Base-by-base conservation (phyloP, 2,329 filamentous ascomycete genomes). In the Tolypocladium pustulatum region DNA sequence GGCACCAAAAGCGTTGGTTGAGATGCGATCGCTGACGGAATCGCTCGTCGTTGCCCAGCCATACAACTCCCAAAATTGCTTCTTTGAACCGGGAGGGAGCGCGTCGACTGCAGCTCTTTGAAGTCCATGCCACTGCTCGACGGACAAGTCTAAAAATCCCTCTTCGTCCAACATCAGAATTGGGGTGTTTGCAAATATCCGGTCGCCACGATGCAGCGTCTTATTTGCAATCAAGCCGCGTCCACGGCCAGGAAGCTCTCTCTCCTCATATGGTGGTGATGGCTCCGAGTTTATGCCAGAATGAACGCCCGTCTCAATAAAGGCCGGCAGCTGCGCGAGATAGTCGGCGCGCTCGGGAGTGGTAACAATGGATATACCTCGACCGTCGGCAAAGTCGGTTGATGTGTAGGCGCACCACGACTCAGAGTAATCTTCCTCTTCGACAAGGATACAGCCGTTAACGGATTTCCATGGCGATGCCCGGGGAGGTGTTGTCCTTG, bases 301-400 rank as follows among this genome's bases (percentile, higher is more conserved):
- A 20, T 59, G 41, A 20, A 25, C 34, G 13, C 34, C 62, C 2
- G 67, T 64, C 12, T 67, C 55, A 12, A 61, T 60, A 60, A 75
- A 73, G 10, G 67, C 67, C 10, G 66, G 62, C 17, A 64, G 63
- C 12, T 62, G 61, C 32, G 66, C 66, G 10, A 73, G 58, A 37
- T 63, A 63, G n/a, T 55, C 61, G 3, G 72, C 72, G 55, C 73
- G 69, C 15, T 64, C 61, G 1, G 68, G 60, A 9, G 68, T 70
- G 52, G 73, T 76, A 37, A 78, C 55, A 56, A 77, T 62, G 27
- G 72, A 70, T 54, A 76, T 71, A 56, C 75, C 75, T 17, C 72
- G 65, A 36, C 68, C 69, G 20, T 65, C 61, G 43, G 72, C 74
- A 57, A 76, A 75, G 15, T 59, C 59, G 4, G 63, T 56, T 59